Base-by-base conservation (phyloP, 192 early-diverging fungal genomes). In the Oehlia diaphana region DNA sequence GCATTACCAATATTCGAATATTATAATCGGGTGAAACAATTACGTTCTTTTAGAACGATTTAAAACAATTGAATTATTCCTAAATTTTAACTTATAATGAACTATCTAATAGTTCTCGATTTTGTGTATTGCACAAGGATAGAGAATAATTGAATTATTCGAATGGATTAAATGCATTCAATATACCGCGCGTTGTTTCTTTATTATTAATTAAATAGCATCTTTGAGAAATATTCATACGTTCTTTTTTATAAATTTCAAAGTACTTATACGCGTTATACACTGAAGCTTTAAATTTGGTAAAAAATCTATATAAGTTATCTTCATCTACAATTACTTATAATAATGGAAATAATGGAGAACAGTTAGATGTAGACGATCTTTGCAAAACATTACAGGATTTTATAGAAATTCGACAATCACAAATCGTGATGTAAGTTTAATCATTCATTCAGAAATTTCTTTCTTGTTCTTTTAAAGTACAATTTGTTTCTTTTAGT, bases 391-490 rank as follows among this genome's bases (percentile, higher is more conserved):
- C 53, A 7, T 39, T 84, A 23, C 47, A 66, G 37, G 62, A 81
- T 14, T 65, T 82, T 31, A 76, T 74, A 74, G 23, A 62, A 53
- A 63, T 77, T 39, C 64, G 84, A 62, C 77, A 79, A 47, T 44
- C 37, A 4, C 63, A 68, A 26, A 78, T 68, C 35, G 4, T 19
- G 13, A 68, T 78, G 76, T 78, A 78, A 21, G 37, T 47, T 39
- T 33, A 2, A 14, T 33, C 14, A 16, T 39, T 19, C 12, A 28
- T 31, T 1, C 33, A 26, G 26, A 31, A 28, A 5, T 42, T 42
- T 47, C 39, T 19, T 65, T 7, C 44, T 19, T 58, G 4, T 39
- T 47, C 12, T 44, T 3, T 50, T 35, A 28, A 44, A 33, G 26
- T 26, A 33, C 26, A 10, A 37, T 10, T 37, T 61, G 12, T 76